Evolutionary conservation across 2,329 filamentous ascomycete genomes (phyloP).

Genomic region (Penicillium sp.): DNA sequence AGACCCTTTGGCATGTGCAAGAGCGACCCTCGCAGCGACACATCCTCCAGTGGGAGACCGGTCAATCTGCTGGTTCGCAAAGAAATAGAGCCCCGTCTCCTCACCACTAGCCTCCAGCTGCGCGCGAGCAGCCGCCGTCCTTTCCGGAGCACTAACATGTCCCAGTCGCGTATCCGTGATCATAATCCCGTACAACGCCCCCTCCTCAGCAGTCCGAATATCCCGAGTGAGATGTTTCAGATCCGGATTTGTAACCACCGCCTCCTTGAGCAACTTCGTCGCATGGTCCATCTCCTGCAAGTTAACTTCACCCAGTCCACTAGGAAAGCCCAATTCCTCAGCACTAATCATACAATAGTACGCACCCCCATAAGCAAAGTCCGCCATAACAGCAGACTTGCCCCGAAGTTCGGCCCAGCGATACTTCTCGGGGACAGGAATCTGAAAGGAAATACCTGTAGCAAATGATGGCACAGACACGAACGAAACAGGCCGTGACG

Average conservation of each 20-base stretch:
- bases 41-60: conserved; percentile 43
- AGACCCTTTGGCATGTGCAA: conserved; percentile 35
- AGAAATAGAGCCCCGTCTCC: conserved; percentile 49
- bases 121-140: conserved; percentile 25
- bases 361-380: conserved; percentile 48
- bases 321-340: conserved; percentile 42
- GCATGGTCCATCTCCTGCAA: conserved; percentile 33
- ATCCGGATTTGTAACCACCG: conserved; percentile 20
- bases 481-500: conserved; percentile 42
- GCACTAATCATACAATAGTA: conserved; percentile 46
- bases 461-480: conserved; percentile 47
- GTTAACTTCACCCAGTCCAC: conserved; percentile 30
- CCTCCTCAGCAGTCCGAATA: conserved; percentile 8
- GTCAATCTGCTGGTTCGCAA: conserved; percentile 51
- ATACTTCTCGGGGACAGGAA: conserved; percentile 31
- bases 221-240: conserved; percentile 6
- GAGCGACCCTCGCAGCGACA: conserved; percentile 40
- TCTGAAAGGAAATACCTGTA: conserved; percentile 31
- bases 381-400: conserved; percentile 29
- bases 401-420: conserved; percentile 43
- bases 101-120: conserved; percentile 24
- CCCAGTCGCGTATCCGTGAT: conserved; percentile 15
- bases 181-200: conserved; percentile 23
- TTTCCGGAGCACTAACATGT: conserved; percentile 3
- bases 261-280: conserved; percentile 36